These are phyloP conservation scores for Sordaria brevicollis DNA, from an alignment of 495 filamentous ascomycete species.

Conservation along the genomic window DNA sequence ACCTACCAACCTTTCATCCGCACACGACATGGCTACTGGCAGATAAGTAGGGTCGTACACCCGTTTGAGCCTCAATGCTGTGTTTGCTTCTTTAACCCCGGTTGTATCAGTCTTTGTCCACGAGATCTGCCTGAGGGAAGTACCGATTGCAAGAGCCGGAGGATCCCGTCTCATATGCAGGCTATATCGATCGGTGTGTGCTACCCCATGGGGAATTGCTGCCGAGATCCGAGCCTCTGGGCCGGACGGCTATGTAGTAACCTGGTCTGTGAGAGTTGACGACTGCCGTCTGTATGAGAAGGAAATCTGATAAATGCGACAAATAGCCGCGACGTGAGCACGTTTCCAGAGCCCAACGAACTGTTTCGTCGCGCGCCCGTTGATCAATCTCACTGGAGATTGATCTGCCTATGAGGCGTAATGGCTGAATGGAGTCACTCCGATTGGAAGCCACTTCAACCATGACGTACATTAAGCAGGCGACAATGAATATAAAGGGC, in stretches of 20 bases:
- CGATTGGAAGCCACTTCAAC: background rate
- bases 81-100: background rate
- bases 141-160: background rate
- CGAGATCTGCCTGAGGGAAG: background rate
- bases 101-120: background rate
- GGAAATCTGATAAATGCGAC: too few species aligned
- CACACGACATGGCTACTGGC: background rate
- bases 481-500: background rate
- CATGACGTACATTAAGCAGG: background rate
- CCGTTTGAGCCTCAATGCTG: background rate
- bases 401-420: background rate
- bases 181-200: background rate
- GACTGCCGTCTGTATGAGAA: background rate
- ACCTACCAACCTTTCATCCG: background rate
- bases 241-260: too few species aligned
- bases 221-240: background rate
- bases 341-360: background rate
- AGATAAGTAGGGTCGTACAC: background rate
- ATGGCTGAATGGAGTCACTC: background rate
- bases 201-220: background rate
- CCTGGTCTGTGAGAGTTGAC: background rate
- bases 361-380: background rate
- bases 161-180: background rate
- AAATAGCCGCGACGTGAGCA: background rate
- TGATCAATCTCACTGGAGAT: background rate